Evolutionary conservation across 768 basidiomycete genomes (phyloP).

Genomic region (Mycena capillaripes): DNA sequence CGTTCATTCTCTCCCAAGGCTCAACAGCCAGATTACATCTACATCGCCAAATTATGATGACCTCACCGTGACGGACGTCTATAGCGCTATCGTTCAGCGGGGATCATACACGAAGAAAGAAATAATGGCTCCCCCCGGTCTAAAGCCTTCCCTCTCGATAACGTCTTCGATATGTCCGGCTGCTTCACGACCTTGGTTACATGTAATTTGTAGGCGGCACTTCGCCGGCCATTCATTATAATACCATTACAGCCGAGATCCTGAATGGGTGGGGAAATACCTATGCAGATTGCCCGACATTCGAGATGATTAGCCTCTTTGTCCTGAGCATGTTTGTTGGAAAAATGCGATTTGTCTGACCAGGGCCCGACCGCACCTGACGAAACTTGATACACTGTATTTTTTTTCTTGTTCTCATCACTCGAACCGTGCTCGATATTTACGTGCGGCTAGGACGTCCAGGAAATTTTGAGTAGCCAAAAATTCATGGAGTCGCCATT

Average conservation of each 20-base stretch:
- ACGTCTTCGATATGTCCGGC: background rate
- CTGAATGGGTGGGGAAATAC: constrained; percentile 55
- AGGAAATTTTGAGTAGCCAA: too few relatives aligned
- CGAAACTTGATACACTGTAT: too few relatives aligned
- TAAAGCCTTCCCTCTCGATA: background rate
- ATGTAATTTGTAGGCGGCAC: too few relatives aligned
- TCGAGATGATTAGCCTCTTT: constrained; percentile 46
- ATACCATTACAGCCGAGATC: constrained; percentile 45
- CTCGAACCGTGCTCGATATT: too few relatives aligned
- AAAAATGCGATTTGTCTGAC: too few relatives aligned
- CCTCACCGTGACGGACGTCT: background rate
- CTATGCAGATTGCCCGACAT: constrained; percentile 58
- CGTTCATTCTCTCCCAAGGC: too few relatives aligned
- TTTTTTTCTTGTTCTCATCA: too few relatives aligned
- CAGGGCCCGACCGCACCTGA: too few relatives aligned
- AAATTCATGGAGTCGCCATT: background rate
- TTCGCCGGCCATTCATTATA: constrained; percentile 36
- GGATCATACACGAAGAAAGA: background rate
- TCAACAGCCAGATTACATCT: too few relatives aligned
- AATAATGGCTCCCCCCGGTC: background rate
- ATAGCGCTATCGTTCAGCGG: background rate
- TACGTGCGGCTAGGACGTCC: too few relatives aligned
- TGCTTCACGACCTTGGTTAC: constrained; percentile 31
- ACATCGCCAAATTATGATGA: too few relatives aligned
- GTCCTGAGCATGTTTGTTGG: constrained; percentile 40